phyloP scores from a whole-genome alignment of 1,139 yeast species.

The Starmera stellimalicola region DNA sequence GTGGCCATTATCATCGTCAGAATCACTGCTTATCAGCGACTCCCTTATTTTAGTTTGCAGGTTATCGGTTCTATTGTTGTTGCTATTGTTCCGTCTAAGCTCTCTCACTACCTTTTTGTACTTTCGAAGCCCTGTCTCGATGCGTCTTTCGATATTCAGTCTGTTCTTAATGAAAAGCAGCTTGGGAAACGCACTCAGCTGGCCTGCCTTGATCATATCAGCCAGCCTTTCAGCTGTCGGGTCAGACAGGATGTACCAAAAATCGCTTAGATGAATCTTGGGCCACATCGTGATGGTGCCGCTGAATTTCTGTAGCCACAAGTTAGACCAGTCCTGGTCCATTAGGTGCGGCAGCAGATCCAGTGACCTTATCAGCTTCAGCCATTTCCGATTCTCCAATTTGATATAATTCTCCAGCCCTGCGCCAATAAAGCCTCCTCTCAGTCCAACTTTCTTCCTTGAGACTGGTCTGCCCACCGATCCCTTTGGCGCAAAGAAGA shows the following conservation, averaged over 20 bases:
- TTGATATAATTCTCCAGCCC: conserved; percentile 64
- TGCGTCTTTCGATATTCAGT: conserved; percentile 52
- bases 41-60: neutral
- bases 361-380: conserved; percentile 53
- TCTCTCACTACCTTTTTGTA: conserved; percentile 6
- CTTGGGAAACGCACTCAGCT: conserved; percentile 58
- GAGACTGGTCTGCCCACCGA: conserved; percentile 76
- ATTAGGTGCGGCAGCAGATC: conserved; percentile 60
- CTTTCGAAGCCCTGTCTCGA: conserved; percentile 36
- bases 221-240: conserved; percentile 52
- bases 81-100: too few species aligned
- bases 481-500: conserved; percentile 74
- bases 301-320: conserved; percentile 65
- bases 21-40: conserved; percentile 7
- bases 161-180: conserved; percentile 57
- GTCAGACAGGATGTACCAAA: conserved; percentile 57
- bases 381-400: conserved; percentile 68
- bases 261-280: conserved; percentile 46
- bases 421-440: conserved; percentile 74
- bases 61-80: conserved; percentile 2
- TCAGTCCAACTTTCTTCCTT: conserved; percentile 47
- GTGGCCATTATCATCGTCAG: conserved; percentile 9
- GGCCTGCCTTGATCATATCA: conserved; percentile 53
- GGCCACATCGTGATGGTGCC: conserved; percentile 80
- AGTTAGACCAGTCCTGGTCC: conserved; percentile 75